phyloP scores from a whole-genome alignment of 768 basidiomycete species.

The Rhodotorula kratochvilovae region DNA sequence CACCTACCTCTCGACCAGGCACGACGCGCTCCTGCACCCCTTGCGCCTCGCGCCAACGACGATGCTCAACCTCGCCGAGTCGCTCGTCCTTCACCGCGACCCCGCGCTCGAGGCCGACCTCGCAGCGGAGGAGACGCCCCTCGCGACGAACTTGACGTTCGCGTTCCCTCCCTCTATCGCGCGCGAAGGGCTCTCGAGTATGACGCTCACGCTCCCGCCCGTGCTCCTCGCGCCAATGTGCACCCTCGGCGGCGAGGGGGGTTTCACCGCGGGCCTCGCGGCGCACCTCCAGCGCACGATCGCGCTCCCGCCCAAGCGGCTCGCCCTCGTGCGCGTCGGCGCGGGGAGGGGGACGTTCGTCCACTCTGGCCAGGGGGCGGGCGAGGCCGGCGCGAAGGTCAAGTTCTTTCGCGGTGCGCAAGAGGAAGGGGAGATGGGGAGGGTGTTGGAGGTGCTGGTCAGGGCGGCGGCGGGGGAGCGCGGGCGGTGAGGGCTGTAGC shows the following conservation, averaged over 20 bases:
- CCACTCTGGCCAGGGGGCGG: constrained; percentile 14
- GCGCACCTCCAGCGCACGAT: background rate
- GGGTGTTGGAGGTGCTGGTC: background rate
- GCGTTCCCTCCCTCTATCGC: constrained; percentile 6
- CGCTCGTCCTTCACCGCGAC: background rate
- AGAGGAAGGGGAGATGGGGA: background rate
- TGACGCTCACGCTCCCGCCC: constrained; percentile 18
- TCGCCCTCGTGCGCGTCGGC: constrained; percentile 6
- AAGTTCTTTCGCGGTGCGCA: constrained; percentile 8
- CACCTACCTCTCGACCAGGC: constrained; percentile 5
- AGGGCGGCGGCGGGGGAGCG: background rate
- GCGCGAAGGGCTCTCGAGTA: constrained; percentile 2
- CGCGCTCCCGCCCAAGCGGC: background rate
- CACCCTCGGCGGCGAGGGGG: background rate
- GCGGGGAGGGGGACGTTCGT: constrained; percentile 7
- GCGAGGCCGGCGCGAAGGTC: background rate
- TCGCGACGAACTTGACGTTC: background rate
- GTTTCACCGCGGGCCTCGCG: constrained; percentile 5
- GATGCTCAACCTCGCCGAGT: constrained; percentile 62
- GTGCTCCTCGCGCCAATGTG: background rate
- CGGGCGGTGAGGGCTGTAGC: too few species aligned
- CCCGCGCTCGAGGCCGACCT: background rate
- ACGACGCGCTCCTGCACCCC: constrained; percentile 2
- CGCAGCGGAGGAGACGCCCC: background rate
- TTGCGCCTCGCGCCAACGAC: constrained; percentile 10